Evolutionary conservation across 2,329 filamentous ascomycete species (phyloP), one percentile per base, ranked within the genome.

Genomic region (Alternaria consortialis): DNA sequence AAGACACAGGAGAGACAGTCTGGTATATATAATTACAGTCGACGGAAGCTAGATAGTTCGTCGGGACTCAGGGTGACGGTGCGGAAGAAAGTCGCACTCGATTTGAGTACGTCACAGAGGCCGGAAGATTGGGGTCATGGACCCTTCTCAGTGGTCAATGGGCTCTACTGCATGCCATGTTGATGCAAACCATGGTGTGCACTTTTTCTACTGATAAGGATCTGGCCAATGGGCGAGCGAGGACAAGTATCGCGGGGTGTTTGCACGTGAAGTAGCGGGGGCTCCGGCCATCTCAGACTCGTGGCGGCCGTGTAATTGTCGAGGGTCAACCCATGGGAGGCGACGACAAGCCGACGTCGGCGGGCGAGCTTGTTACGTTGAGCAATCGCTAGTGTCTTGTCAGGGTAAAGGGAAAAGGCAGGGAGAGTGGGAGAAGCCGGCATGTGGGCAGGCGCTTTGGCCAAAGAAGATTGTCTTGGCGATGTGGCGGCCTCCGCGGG

Each of bases 41-140:
- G 39, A 46, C 9, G 56, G 50, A 56, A 59, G 62, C 62, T 53
- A 52, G 56, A 63, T 64, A 59, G 42, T 53, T 63, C 43, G 52
- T 56, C 47, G 66, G 64, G 57, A 56, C 53, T 66, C 32, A 58
- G 59, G 55, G 57, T 52, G 60, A 66, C 56, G 52, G 60, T 51
- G 46, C 56, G 58, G 55, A 69, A 64, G 69, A 68, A 61, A 61
- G 48, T 48, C 40, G 47, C 32, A 61, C 59, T 65, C 58, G 65
- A 65, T 90, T 86, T 66, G 88, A 86, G 76, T 86, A 76, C 90
- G 88, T 82, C 90, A 90, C 90, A 90, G 48, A 97, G 85, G 76
- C 91, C 70, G 70, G 59, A 59, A 40, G 65, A 64, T 64, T 66
- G 65, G 50, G 55, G 84, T 97, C 93, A 93, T 90, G 66, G 87